Conservation (phyloP, 257 asterid genomes). For the Solanum etuberosum region DNA sequence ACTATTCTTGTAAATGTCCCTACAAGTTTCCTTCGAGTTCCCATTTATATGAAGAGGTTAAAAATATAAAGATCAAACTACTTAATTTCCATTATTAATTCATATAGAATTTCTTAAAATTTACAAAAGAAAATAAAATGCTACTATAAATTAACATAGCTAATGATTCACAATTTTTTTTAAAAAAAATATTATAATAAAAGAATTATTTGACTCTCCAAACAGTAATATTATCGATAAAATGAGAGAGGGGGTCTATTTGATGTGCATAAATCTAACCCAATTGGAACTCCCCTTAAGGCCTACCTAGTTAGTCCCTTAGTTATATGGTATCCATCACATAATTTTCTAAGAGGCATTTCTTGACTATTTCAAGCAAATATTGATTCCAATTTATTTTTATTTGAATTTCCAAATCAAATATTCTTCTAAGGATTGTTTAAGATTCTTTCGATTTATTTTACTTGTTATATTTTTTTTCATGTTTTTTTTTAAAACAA, state of each 20-base stretch:
- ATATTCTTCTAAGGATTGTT: not conserved
- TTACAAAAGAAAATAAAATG: no score
- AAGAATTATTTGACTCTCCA: fast-evolving
- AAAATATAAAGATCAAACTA: no score
- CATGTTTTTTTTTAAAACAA: no score
- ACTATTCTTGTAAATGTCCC: no score
- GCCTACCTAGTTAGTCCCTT: not conserved
- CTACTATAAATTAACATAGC: not conserved
- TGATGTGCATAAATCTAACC: not conserved
- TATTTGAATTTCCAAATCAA: not conserved
- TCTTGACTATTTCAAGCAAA: not conserved
- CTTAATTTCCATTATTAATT: no score
- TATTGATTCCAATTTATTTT: not conserved
- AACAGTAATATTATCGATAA: not conserved
- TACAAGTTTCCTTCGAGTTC: no score
- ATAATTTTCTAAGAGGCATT: not conserved
- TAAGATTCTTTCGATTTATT: not conserved
- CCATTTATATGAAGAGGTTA: no score
- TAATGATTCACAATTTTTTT: no score
- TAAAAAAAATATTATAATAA: no score
- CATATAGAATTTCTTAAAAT: no score
- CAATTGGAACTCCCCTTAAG: not conserved
- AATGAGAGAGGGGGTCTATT: not conserved
- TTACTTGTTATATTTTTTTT: not conserved
- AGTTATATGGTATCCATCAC: not conserved